These are phyloP conservation scores for Aspergillus caelatus DNA, from an alignment of 2,329 filamentous ascomycete species.

Conservation along the genomic window DNA sequence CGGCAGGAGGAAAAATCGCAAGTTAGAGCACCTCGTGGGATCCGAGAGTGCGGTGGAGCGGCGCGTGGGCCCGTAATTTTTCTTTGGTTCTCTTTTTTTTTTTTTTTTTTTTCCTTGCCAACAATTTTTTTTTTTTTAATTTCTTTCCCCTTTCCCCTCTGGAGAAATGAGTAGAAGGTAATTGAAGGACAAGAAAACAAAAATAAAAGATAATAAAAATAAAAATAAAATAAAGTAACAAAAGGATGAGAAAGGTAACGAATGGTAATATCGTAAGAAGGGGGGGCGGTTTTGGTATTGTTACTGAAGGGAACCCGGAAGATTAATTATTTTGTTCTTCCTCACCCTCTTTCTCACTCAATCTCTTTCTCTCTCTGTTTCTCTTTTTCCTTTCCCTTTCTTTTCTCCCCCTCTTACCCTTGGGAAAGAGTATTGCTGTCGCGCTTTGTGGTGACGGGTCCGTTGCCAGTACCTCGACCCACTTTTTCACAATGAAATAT, in stretches of 20 bases:
- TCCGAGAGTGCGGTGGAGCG: constrained; percentile 41
- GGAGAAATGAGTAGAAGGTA: background rate
- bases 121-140: constrained; percentile 5
- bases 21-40: constrained; percentile 39
- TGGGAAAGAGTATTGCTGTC: constrained; percentile 18
- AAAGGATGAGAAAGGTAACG: constrained; percentile 12
- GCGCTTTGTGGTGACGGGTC: constrained; percentile 29
- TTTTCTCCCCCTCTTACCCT: constrained; percentile 7
- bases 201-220: constrained; percentile 8
- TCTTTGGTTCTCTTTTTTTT: constrained; percentile 19
- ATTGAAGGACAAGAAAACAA: constrained; percentile 6
- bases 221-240: background rate
- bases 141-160: constrained; percentile 5
- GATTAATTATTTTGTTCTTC: constrained; percentile 20
- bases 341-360: constrained; percentile 9
- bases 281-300: constrained; percentile 21
- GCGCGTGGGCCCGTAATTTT: constrained; percentile 33
- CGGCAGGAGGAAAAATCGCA: constrained; percentile 30
- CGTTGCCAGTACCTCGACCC: constrained; percentile 24
- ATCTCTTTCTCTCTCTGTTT: background rate
- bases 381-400: constrained; percentile 6
- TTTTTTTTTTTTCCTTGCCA: constrained; percentile 16
- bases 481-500: constrained; percentile 21
- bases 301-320: constrained; percentile 18
- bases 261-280: constrained; percentile 20